phyloP scores from a whole-genome alignment of 2,329 filamentous ascomycete species.

The Aspergillus uvarum region DNA sequence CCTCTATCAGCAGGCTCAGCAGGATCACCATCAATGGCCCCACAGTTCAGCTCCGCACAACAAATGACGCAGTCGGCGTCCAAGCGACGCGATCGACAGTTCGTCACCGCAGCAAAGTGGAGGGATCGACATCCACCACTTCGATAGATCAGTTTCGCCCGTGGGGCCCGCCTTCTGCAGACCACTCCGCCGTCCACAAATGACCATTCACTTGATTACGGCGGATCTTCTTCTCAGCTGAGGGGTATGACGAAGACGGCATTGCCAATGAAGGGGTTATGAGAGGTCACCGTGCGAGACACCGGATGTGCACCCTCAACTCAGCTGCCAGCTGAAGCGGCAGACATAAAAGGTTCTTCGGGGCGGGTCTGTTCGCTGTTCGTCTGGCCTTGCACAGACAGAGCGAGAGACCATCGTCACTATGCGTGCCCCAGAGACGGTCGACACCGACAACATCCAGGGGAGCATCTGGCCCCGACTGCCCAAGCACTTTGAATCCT shows the following conservation, averaged over 20 bases:
- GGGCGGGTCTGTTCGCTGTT: too few relatives aligned
- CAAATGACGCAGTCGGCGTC: not conserved
- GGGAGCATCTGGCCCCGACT: constrained; percentile 18
- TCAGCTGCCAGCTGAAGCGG: not conserved
- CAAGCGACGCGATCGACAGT: constrained; percentile 1
- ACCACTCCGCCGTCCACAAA: not conserved
- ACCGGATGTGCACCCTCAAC: not conserved
- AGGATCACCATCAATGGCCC: not conserved
- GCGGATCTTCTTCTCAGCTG: not conserved
- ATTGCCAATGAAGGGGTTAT: not conserved
- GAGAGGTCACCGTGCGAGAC: not conserved
- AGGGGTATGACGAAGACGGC: not conserved
- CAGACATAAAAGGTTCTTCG: not conserved
- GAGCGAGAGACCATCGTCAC: not conserved
- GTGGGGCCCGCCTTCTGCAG: not conserved
- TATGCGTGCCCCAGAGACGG: not conserved
- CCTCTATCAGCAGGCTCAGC: too few relatives aligned
- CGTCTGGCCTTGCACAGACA: too few relatives aligned
- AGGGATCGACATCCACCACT: too few relatives aligned
- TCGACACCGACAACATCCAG: constrained; percentile 16
- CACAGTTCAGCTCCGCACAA: constrained; percentile 5
- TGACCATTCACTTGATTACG: not conserved
- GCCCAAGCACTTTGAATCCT: constrained; percentile 15
- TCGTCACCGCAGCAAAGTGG: not conserved
- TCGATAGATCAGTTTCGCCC: not conserved